Evolutionary conservation across 2,329 filamentous ascomycete species (phyloP), one percentile per base, ranked within the genome.

Genomic region (Beauveria caledonica): DNA sequence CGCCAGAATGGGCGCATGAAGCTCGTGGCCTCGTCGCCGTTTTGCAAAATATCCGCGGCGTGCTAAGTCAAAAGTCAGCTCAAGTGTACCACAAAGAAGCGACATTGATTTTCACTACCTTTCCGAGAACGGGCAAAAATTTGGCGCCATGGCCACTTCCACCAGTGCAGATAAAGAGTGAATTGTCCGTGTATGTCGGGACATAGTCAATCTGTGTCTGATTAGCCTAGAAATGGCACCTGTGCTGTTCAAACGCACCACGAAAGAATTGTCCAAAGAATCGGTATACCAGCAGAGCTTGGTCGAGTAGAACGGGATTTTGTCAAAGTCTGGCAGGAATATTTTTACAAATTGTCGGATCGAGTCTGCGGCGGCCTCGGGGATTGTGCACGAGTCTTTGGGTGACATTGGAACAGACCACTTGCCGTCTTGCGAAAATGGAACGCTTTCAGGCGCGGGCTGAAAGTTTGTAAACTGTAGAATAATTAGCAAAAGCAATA

Each of bases 81-180:
- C 6, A 3, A 27, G 10, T 13, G 36, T 10, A 1, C 40, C 29
- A 23, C n/a, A n/a, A 17, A 2, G 3, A 10, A 3, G 2, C 21
- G 33, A 3, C 15, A 8, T 25, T 17, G 17, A 5, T 21, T 17
- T n/a, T 17, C 3, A 7, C 13, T 51, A 70, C 70, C 62, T 70
- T 56, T 61, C 72, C 72, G 27, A 73, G 66, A 10, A 71, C 65
- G 1, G 71, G 72, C n/a, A 73, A 62, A 29, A 71, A 73, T 61
- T 73, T 73, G 44, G 71, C 71, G 1, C 71, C 72, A 42, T 73
- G 71, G 10, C 72, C 72, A 36, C 71, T 73, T 25, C 72, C 72
- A 1, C 71, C 71, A 0, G 72, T 73, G 53, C 68, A 71, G 5
- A 72, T 69, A 53, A 74, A 72, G 1, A 73, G 65, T 1, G 69